phyloP scores from a whole-genome alignment of 495 filamentous ascomycete genomes.

The Aspergillus haitiensis region DNA sequence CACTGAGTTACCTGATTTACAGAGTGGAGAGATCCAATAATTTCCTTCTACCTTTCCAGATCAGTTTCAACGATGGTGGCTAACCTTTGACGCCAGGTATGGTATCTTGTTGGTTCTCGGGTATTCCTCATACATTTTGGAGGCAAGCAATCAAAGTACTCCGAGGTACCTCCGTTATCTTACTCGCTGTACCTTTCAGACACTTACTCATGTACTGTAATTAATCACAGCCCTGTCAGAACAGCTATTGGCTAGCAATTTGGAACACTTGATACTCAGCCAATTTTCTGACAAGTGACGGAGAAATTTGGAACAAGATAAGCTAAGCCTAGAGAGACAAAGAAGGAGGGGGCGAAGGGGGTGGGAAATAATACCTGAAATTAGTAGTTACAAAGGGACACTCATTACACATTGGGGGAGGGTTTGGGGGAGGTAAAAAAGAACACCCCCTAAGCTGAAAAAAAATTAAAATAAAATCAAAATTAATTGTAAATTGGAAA shows the following conservation, averaged over 20 bases:
- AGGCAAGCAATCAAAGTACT: conserved; percentile 15
- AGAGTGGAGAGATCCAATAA: conserved; percentile 26
- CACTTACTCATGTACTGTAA: conserved; percentile 5
- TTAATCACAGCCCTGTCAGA: neutral
- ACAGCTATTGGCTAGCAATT: conserved; percentile 1
- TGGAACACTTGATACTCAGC: neutral
- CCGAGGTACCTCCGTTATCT: conserved; percentile 5
- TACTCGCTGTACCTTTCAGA: conserved; percentile 4
- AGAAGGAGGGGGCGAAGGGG: conserved; percentile 9
- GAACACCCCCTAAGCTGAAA: neutral
- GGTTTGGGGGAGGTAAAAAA: neutral
- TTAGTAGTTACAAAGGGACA: neutral
- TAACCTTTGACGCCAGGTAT: conserved; percentile 19
- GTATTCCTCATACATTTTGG: conserved; percentile 22
- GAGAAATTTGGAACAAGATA: conserved; percentile 1
- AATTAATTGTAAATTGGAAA: neutral
- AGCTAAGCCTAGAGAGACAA: neutral
- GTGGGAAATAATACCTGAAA: conserved; percentile 8
- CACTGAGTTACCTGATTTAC: conserved; percentile 14
- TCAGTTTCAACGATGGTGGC: conserved; percentile 20
- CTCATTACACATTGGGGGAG: conserved; percentile 13
- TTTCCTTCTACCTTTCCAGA: conserved; percentile 20
- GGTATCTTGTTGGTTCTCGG: conserved; percentile 14
- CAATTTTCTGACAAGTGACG: neutral
- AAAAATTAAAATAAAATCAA: neutral